phyloP scores from a whole-genome alignment of 1,284 basidiomycete genomes.

The Phaffia rhodozyma region DNA sequence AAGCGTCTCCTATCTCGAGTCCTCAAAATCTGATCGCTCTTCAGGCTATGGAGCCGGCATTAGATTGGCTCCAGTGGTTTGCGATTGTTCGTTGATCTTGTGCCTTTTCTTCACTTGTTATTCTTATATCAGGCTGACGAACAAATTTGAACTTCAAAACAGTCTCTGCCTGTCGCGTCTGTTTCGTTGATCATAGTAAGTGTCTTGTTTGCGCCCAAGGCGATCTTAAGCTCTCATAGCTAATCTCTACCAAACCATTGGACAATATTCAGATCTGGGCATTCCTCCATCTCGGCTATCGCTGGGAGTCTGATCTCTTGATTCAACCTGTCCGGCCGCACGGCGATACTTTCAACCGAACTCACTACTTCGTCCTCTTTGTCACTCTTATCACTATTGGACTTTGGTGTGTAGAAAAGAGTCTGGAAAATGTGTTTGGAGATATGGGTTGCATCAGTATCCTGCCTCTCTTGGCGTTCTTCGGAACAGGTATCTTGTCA shows the following conservation, averaged over 20 bases:
- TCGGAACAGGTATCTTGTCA: slow-evolving; percentile 83
- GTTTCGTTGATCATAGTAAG: slow-evolving; percentile 57
- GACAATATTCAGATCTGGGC: slow-evolving; percentile 55
- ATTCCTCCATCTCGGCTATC: slow-evolving; percentile 73
- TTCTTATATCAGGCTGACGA: too few species aligned
- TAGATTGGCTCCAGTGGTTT: slow-evolving; percentile 93
- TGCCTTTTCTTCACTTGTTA: too few species aligned
- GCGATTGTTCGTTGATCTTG: slow-evolving; percentile 46
- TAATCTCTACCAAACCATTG: neutral
- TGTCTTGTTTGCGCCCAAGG: neutral
- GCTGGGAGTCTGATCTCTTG: slow-evolving; percentile 67
- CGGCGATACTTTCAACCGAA: slow-evolving; percentile 62
- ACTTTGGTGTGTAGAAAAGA: slow-evolving; percentile 83
- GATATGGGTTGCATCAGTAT: slow-evolving; percentile 98
- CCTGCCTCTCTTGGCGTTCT: slow-evolving; percentile 86
- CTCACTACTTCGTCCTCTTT: slow-evolving; percentile 82
- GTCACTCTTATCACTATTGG: slow-evolving; percentile 78
- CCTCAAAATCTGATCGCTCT: slow-evolving; percentile 96
- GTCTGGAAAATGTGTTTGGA: slow-evolving; percentile 65
- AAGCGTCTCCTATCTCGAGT: slow-evolving; percentile 80
- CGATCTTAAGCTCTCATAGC: neutral
- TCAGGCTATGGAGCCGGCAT: slow-evolving; percentile 67
- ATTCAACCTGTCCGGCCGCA: slow-evolving; percentile 72
- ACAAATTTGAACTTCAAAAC: too few species aligned
- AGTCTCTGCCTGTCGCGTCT: slow-evolving; percentile 72